Conservation (phyloP, 225 moss, liverwort and hornwort species). For the Polytrichum formosum region DNA sequence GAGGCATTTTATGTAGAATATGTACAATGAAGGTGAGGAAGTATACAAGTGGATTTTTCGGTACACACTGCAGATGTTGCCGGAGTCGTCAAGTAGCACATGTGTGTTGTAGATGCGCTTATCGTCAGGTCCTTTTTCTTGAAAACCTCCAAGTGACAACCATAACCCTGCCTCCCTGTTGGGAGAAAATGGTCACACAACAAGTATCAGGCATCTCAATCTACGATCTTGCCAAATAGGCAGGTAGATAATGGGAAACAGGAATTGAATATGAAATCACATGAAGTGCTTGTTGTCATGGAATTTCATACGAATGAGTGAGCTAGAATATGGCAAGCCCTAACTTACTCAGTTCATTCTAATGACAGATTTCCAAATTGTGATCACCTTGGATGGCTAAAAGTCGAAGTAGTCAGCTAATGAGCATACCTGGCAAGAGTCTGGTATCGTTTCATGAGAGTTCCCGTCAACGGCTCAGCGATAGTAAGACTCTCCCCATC, state of each 20-base stretch:
- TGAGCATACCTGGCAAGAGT: slow-evolving; percentile 72
- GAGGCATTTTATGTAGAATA: neutral
- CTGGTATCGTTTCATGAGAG: slow-evolving; percentile 81
- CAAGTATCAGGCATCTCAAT: too few relatives aligned
- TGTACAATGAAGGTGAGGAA: slow-evolving; percentile 1
- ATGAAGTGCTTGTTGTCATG: too few relatives aligned
- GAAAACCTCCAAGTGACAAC: slow-evolving; percentile 95
- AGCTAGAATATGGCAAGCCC: too few relatives aligned
- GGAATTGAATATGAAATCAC: neutral
- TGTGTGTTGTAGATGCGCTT: slow-evolving; percentile 81
- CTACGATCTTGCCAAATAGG: too few relatives aligned
- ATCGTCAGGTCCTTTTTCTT: slow-evolving; percentile 82
- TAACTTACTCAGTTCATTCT: too few relatives aligned
- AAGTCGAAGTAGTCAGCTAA: neutral
- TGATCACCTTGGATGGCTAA: too few relatives aligned
- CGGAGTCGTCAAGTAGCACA: slow-evolving; percentile 73
- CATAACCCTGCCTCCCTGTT: slow-evolving; percentile 87
- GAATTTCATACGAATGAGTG: too few relatives aligned
- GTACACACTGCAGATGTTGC: slow-evolving; percentile 66
- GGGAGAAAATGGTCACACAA: too few relatives aligned
- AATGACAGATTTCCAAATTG: too few relatives aligned
- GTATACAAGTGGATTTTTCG: slow-evolving; percentile 82
- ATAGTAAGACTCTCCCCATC: slow-evolving; percentile 74
- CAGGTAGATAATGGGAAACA: too few relatives aligned
- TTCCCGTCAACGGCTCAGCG: slow-evolving; percentile 82